Evolutionary conservation across 2,329 filamentous ascomycete species (phyloP).

Genomic region (Penicillium vulpinum): DNA sequence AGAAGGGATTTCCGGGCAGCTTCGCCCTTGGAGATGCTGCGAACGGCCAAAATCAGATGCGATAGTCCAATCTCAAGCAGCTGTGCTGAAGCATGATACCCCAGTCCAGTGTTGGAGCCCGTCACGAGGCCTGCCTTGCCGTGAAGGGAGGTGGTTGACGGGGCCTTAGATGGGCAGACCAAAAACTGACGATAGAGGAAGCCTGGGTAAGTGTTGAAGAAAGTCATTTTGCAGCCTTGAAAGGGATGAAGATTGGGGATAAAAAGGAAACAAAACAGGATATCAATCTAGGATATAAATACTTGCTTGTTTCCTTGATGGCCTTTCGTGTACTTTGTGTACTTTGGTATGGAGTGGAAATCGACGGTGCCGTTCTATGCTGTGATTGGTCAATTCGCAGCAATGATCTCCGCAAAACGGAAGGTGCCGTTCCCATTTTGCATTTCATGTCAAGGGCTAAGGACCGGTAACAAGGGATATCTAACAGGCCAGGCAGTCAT

Average conservation of each 20-base stretch:
- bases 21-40: constrained; percentile 47
- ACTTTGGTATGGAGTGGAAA: too few relatives aligned
- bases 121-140: constrained; percentile 51
- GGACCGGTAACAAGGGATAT: too few relatives aligned
- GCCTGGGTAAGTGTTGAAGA: constrained; percentile 5
- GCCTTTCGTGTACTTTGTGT: too few relatives aligned
- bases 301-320: too few relatives aligned
- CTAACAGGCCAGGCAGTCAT: too few relatives aligned
- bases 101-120: constrained; percentile 51
- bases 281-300: too few relatives aligned
- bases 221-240: background rate
- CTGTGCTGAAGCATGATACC: constrained; percentile 48
- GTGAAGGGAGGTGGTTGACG: constrained; percentile 33
- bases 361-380: too few relatives aligned
- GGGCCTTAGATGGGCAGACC: constrained; percentile 34
- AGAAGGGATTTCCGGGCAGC: constrained; percentile 43
- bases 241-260: background rate
- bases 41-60: constrained; percentile 49
- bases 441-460: too few relatives aligned
- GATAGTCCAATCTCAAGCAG: constrained; percentile 42
- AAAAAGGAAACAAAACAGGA: too few relatives aligned
- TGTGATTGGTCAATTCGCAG: too few relatives aligned
- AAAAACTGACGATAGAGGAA: constrained; percentile 43
- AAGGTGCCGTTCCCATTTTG: too few relatives aligned
- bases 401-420: too few relatives aligned